Evolutionary conservation across 306 rosid genomes (phyloP).

Genomic region (Cucurbita moschata): DNA sequence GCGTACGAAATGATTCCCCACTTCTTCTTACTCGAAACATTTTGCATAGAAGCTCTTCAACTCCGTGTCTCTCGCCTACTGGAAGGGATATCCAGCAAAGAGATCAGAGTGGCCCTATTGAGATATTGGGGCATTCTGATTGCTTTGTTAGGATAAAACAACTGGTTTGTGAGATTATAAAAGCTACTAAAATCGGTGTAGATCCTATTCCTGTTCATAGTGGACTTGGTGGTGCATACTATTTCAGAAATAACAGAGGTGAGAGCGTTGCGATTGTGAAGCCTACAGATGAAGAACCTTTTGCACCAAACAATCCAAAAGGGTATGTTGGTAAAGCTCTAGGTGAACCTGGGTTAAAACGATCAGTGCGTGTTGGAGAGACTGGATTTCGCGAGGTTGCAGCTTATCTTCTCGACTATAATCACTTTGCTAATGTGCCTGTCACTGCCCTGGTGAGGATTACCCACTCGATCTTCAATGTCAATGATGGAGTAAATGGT

Average conservation of each 20-base stretch:
- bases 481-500: slow-evolving; percentile 80
- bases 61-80: slow-evolving; percentile 84
- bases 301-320: slow-evolving; percentile 93
- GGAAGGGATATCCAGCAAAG: slow-evolving; percentile 74
- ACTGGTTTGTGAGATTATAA: slow-evolving; percentile 47
- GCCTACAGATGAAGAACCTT: slow-evolving; percentile 97
- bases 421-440: slow-evolving; percentile 89
- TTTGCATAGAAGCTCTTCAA: slow-evolving; percentile 85
- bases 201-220: slow-evolving; percentile 74
- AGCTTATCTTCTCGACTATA: slow-evolving; percentile 72
- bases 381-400: slow-evolving; percentile 95
- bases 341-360: slow-evolving; percentile 90
- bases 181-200: slow-evolving; percentile 65
- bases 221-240: slow-evolving; percentile 98
- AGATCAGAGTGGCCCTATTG: slow-evolving; percentile 81
- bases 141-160: slow-evolving; percentile 28
- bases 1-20: slow-evolving; percentile 65
- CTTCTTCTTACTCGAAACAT: slow-evolving; percentile 71
- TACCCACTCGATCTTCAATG: slow-evolving; percentile 87
- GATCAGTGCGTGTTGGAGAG: slow-evolving; percentile 92
- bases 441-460: slow-evolving; percentile 89
- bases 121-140: slow-evolving; percentile 59
- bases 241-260: slow-evolving; percentile 53
- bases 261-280: slow-evolving; percentile 86
- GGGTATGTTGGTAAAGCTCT: slow-evolving; percentile 92